Base-by-base conservation (phyloP, 352 stramenopile genomes). In the Globisporangium cylindrosporum region DNA sequence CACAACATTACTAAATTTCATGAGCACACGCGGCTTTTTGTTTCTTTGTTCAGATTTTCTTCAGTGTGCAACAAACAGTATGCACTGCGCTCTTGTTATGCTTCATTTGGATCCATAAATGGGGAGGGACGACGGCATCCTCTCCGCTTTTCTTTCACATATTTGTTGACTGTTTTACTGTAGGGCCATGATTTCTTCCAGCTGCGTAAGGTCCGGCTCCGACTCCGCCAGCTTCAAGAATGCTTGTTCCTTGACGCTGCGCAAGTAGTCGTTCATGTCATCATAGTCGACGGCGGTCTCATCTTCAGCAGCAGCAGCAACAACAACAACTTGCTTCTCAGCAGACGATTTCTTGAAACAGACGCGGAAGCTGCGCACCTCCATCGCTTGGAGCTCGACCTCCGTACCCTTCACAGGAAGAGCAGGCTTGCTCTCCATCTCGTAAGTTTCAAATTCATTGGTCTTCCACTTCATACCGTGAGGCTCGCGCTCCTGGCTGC, bases 311-410 rank as follows among this genome's bases (percentile, higher is more conserved):
- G 34, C 57, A 22, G 43, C 43, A 49, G 18, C 15, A 49, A 1
- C 43, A 29, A 29, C 25, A 24, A 25, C 57, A 14, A 15, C 48
- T 59, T 34, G 9, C 38, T 63, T 24, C 25, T 54, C 15, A 24
- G 15, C 49, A 60, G 22, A 18, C 4, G 59, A 38, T 41, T 80
- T 74, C n/a, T 25, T 60, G 61, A 93, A 91, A 64, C 77, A 86
- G 54, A 95, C 65, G 57, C 87, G 81, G 78, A 98, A 99, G 0
- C 93, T 97, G 64, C 92, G 87, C 58, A 99, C 96, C 63, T 98
- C 94, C 75, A 98, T 97, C 22, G 95, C 78, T 55, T 93, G 77
- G 9, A 99, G 70, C 57, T 80, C 78, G 56, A 97, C 78, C 51
- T 72, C 77, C 49, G 78, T 89, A 6, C 81, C 79, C 51, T 80